Conservation (phyloP, 176 grass and related monocot species). For the Aegilops umbellulata region DNA sequence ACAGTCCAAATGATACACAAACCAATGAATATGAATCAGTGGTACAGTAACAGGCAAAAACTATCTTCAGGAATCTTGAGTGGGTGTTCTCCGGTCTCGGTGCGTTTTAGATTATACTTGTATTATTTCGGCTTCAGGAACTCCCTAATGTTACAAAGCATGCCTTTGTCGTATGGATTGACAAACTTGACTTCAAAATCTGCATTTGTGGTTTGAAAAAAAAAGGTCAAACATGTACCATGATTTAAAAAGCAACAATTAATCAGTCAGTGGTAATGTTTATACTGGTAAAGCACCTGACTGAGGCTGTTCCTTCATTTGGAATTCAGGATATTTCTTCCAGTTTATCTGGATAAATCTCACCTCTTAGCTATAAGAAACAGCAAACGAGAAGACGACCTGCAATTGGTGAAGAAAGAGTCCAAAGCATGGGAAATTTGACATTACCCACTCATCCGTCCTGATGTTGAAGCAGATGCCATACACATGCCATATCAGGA, state of each 20-base stretch:
- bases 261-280: not conserved
- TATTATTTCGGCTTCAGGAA: conserved; percentile 66
- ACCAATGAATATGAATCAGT: conserved; percentile 18
- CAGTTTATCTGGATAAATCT: conserved; percentile 94
- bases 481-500: conserved; percentile 89
- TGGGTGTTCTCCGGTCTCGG: not conserved
- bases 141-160: conserved; percentile 67
- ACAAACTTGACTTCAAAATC: conserved; percentile 57
- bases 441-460: conserved; percentile 96
- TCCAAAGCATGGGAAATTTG: conserved; percentile 67
- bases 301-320: conserved; percentile 55
- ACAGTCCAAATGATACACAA: conserved; percentile 10
- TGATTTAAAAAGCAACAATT: conserved; percentile 1
- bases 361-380: conserved; percentile 60
- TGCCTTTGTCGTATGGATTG: conserved; percentile 87
- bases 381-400: conserved; percentile 44
- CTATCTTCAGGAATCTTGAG: not conserved
- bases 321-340: conserved; percentile 93
- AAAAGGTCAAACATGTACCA: conserved; percentile 7
- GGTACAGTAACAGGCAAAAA: conserved; percentile 11
- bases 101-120: not conserved
- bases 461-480: conserved; percentile 97
- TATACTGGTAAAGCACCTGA: conserved; percentile 47
- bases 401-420: conserved; percentile 67
- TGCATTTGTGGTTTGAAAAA: conserved; percentile 19